Evolutionary conservation across 2,329 filamentous ascomycete species (phyloP), one percentile per base, ranked within the genome.

Genomic region (Aspergillus ustus): DNA sequence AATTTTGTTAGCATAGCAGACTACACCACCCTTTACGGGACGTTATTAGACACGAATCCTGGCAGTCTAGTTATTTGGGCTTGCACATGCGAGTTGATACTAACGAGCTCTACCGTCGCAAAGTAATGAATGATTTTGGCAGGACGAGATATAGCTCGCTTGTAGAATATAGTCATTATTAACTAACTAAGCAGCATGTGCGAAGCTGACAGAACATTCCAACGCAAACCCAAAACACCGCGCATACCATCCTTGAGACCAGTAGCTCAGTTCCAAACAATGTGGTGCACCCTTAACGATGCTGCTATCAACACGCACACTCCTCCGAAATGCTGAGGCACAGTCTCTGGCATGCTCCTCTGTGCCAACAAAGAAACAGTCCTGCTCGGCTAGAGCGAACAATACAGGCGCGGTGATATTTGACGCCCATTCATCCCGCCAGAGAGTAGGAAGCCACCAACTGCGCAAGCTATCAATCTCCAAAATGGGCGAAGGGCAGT

Each of bases 171-270:
- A n/a, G n/a, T n/a, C n/a, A n/a, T n/a, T n/a, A n/a, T n/a, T n/a
- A n/a, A n/a, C n/a, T n/a, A n/a, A n/a, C n/a, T n/a, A n/a, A n/a
- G n/a, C n/a, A n/a, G n/a, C n/a, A n/a, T n/a, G n/a, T n/a, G n/a
- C n/a, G n/a, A n/a, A n/a, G n/a, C n/a, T 49, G 13, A 17, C 40
- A 34, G 52, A 15, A 20, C 52, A 46, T 22, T 60, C 56, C 40
- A 63, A 6, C 20, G 57, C 61, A 60, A 63, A 63, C 29, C 57
- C 61, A 48, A 63, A 63, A 44, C 57, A 60, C 8, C 52, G 45
- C 1, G 52, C 52, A 52, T 63, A 63, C 61, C 61, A 63, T 13
- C 57, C 61, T 15, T 50, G 57, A 7, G 61, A 56, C 57, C 57
- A 63, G 15, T 57, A 44, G 17, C 61, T 63, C 45, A 60, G 15